Percentiles rank a stretch among this genome's conserved stretches.
Evolutionary conservation across 805 yeast species (phyloP).

Genomic region (Dipodascus geniculatus): DNA sequence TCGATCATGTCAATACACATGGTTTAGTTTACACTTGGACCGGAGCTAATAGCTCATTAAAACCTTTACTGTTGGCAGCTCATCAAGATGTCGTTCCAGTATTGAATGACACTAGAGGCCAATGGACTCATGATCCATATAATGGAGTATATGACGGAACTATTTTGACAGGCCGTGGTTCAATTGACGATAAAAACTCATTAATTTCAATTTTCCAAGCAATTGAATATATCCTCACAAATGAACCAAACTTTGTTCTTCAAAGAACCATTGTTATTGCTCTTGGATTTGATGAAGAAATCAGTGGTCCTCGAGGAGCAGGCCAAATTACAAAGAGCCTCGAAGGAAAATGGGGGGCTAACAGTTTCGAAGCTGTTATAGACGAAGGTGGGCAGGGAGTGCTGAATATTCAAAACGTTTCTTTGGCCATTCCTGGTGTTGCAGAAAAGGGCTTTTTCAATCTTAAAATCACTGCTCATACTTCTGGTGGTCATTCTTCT

Average conservation of each 20-base stretch:
- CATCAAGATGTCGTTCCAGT: constrained; percentile 67
- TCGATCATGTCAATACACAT: constrained; percentile 46
- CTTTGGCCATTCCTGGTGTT: constrained; percentile 42
- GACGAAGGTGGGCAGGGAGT: constrained; percentile 55
- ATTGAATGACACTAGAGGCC: constrained; percentile 34
- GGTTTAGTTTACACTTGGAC: constrained; percentile 54
- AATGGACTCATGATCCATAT: constrained; percentile 54
- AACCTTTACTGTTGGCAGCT: constrained; percentile 52
- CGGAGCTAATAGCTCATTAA: constrained; percentile 39
- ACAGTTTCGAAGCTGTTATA: constrained; percentile 50
- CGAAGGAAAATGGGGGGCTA: constrained; percentile 42
- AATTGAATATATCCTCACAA: constrained; percentile 39
- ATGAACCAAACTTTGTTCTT: constrained; percentile 40
- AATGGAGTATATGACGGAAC: constrained; percentile 48
- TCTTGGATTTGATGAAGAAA: constrained; percentile 75
- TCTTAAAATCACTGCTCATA: constrained; percentile 35
- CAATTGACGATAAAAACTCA: constrained; percentile 55
- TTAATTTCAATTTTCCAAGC: constrained; percentile 56
- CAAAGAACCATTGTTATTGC: constrained; percentile 51
- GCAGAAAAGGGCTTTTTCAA: constrained; percentile 55
- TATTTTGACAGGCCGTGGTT: constrained; percentile 55
- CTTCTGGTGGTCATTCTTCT: constrained; percentile 74
- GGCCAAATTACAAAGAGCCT: constrained; percentile 35
- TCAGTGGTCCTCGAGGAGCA: constrained; percentile 56
- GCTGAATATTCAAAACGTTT: constrained; percentile 31